phyloP scores from a whole-genome alignment of 2,329 filamentous ascomycete genomes.

The Aspergillus clavatus region DNA sequence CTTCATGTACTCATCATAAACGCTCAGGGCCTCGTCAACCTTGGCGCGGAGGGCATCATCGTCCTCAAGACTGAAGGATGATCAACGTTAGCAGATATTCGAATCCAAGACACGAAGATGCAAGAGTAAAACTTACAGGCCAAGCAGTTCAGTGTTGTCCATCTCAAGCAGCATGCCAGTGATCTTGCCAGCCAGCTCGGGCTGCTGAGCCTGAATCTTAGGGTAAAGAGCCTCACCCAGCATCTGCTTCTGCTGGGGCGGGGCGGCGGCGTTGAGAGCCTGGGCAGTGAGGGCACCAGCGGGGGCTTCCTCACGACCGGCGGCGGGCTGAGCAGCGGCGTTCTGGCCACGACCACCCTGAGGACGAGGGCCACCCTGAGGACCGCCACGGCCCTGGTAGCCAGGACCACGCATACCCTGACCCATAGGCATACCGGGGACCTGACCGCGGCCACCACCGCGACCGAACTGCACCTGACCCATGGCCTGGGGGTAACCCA shows the following conservation, averaged over 20 bases:
- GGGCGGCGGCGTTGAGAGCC: conserved; percentile 50
- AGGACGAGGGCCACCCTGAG: conserved; percentile 35
- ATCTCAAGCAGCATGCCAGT: conserved; percentile 99
- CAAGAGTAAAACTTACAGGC: conserved; percentile 67
- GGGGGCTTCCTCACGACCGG: conserved; percentile 36
- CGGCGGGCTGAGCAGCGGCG: conserved; percentile 30
- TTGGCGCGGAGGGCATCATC: conserved; percentile 84
- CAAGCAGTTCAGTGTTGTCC: conserved; percentile 91
- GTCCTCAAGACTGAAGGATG: conserved; percentile 76
- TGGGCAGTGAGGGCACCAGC: conserved; percentile 46
- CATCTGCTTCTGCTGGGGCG: conserved; percentile 94
- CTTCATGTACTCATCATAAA: conserved; percentile 99
- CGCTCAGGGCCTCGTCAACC: conserved; percentile 93
- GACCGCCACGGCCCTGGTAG: conserved; percentile 43
- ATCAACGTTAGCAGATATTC: conserved; percentile 8
- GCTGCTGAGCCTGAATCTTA: conserved; percentile 93
- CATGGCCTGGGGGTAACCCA: conserved; percentile 75
- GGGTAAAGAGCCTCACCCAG: conserved; percentile 97
- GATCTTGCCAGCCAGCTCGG: conserved; percentile 96
- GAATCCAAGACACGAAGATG: neutral
- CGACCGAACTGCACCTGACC: conserved; percentile 72
- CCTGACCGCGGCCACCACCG: conserved; percentile 65
- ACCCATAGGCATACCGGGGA: conserved; percentile 66
- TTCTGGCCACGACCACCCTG: conserved; percentile 42
- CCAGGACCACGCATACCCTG: conserved; percentile 45